These are phyloP conservation scores for Blastobotrys apis DNA, from an alignment of 1,139 yeast genomes.

Conservation along the genomic window DNA sequence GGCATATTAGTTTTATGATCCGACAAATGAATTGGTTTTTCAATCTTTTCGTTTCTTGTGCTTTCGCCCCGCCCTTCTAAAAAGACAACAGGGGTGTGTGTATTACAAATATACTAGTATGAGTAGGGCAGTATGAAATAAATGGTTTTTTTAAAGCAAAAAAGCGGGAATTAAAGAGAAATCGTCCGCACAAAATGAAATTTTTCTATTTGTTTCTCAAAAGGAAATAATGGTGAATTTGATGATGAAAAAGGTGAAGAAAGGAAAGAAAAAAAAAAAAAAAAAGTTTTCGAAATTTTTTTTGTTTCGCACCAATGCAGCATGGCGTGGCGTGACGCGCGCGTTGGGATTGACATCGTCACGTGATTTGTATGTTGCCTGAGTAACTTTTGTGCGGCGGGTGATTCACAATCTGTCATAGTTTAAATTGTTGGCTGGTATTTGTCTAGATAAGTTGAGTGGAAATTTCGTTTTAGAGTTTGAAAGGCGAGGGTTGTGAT, in stretches of 20 bases:
- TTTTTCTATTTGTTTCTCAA: conserved; percentile 7
- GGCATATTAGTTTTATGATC: neutral
- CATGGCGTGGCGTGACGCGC: neutral
- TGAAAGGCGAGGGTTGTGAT: too few species aligned
- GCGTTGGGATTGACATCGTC: too few species aligned
- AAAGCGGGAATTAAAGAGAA: conserved; percentile 6
- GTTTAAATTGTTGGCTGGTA: too few species aligned
- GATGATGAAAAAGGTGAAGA: neutral
- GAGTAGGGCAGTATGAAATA: neutral
- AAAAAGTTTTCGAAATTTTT: neutral
- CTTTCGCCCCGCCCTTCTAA: conserved; percentile 4
- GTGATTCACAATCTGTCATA: too few species aligned
- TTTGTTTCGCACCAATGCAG: neutral
- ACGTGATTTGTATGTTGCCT: too few species aligned
- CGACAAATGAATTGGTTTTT: neutral
- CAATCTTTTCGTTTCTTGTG: neutral
- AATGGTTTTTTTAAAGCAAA: neutral
- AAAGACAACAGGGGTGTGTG: conserved; percentile 7
- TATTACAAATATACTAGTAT: neutral
- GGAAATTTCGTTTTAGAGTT: too few species aligned
- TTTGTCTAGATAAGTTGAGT: too few species aligned
- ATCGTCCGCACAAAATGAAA: conserved; percentile 10
- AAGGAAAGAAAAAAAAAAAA: conserved; percentile 4
- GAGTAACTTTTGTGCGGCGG: too few species aligned
- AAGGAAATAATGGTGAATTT: neutral